Evolutionary conservation across 2,329 filamentous ascomycete genomes (phyloP).

Genomic region (Monilinia fructigena): DNA sequence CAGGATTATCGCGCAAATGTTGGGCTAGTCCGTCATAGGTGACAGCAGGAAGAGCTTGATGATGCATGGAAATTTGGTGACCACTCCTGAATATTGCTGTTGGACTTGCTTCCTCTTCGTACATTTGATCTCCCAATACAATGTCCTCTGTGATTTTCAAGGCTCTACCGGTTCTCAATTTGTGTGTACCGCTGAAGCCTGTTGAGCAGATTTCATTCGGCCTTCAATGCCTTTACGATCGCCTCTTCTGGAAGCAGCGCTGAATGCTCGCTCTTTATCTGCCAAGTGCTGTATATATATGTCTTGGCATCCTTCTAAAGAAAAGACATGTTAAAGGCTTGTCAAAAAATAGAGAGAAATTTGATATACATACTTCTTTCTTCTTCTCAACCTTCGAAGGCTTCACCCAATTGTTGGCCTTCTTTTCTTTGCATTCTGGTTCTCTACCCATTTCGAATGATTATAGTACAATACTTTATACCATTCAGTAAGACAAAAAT

Average conservation of each 20-base stretch:
- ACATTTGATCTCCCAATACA: conserved; percentile 91
- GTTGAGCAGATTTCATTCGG: conserved; percentile 78
- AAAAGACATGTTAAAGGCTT: background rate
- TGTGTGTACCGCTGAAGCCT: conserved; percentile 92
- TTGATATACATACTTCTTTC: background rate
- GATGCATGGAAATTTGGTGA: conserved; percentile 59
- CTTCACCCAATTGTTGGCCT: too few relatives aligned
- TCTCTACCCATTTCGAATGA: too few relatives aligned
- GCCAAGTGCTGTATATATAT: conserved; percentile 44
- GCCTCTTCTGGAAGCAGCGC: conserved; percentile 82
- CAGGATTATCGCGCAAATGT: conserved; percentile 2
- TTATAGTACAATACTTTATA: background rate
- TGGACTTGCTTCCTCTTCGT: conserved; percentile 64
- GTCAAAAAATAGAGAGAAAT: background rate
- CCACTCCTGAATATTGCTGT: conserved; percentile 54
- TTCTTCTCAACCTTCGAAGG: too few relatives aligned
- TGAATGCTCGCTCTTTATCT: conserved; percentile 85
- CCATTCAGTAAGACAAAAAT: background rate
- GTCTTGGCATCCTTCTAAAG: background rate
- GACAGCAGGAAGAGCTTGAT: conserved; percentile 27
- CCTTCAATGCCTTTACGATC: conserved; percentile 80
- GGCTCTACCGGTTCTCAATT: conserved; percentile 77
- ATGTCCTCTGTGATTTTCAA: conserved; percentile 82
- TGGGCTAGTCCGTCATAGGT: background rate
- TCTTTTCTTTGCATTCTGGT: too few relatives aligned